Evolutionary conservation across 2,329 filamentous ascomycete species (phyloP), one percentile per base, ranked within the genome.

Genomic region (Blastomyces silverae): DNA sequence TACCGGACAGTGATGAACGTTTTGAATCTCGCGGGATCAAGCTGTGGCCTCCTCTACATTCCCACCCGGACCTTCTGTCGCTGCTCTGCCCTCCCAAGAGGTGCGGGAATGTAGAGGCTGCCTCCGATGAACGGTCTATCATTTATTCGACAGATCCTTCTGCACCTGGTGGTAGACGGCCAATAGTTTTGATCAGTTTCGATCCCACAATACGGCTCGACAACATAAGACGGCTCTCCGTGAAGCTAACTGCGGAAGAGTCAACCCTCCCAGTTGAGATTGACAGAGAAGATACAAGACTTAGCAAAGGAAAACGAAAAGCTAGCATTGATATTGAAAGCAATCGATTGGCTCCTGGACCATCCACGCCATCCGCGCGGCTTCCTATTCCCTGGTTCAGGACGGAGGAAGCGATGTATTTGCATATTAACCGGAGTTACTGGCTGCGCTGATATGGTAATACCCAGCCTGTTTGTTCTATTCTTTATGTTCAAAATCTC

Each of bases 21-120:
- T 80, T 77, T 63, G 66, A 68, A 11, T 73, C 75, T n/a, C 74
- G 77, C 11, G 76, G 76, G 4, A 73, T 78, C 52, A 71, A 71
- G 11, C 67, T 80, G 31, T 81, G 79, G 79, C 79, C 79, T 3
- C 70, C 75, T 10, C 73, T 77, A 31, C 65, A 79, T 53, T 75
- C 76, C 0, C 77, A 78, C 0, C 63, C 68, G 31, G 76, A 76
- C 56, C 66, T 81, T 1, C 70, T 73, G 7, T 68, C 74, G 11
- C 68, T 80, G 1, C 74, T 80, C 7, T 79, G 77, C 57, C 78
- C 79, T 10, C 70, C 70, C 22, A 70, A 70, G 6, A 68, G 71
- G n/a, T 71, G 72, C 1, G 73, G 74, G 15, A 68, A 63, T 34
- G 62, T 67, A 22, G 11, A 68, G 50, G 60, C 67, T 59, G 61